phyloP scores from a whole-genome alignment of 2,329 filamentous ascomycete species.

The Ophiostoma triangulosporum region DNA sequence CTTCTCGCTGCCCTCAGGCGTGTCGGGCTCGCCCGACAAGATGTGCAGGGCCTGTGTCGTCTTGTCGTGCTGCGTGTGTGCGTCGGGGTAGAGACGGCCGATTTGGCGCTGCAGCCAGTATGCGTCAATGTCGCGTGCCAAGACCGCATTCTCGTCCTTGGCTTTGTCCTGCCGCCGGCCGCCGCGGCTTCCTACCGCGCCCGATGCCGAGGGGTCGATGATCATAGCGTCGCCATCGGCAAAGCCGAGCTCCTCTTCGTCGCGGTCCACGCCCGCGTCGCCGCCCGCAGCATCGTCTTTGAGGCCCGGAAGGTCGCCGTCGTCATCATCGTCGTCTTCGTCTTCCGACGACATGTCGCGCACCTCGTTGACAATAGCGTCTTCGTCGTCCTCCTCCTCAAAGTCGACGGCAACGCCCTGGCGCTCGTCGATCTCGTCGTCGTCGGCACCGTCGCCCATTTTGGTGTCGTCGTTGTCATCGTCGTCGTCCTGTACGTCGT shows the following conservation, averaged over 20 bases:
- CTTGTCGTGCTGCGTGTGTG: conserved; percentile 87
- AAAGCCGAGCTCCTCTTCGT: conserved; percentile 35
- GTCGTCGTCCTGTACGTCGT: conserved; percentile 90
- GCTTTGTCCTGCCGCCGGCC: conserved; percentile 31
- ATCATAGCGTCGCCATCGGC: conserved; percentile 65
- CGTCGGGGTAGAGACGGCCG: conserved; percentile 74
- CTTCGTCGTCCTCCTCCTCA: conserved; percentile 78
- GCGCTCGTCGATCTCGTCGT: conserved; percentile 72
- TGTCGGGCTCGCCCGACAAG: conserved; percentile 60
- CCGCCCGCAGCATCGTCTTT: conserved; percentile 39
- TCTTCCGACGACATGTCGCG: conserved; percentile 77
- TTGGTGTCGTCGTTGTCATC: conserved; percentile 86
- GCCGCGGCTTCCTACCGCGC: conserved; percentile 35
- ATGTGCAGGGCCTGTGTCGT: conserved; percentile 73
- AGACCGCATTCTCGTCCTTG: conserved; percentile 49
- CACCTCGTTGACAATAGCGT: conserved; percentile 68
- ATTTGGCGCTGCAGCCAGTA: conserved; percentile 96
- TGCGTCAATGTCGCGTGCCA: conserved; percentile 84
- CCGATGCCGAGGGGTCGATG: conserved; percentile 47
- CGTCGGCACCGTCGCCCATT: conserved; percentile 51
- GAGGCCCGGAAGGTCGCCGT: conserved; percentile 40
- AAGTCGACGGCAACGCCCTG: conserved; percentile 97
- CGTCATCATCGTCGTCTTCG: conserved; percentile 60
- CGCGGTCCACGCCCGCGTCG: conserved; percentile 32
- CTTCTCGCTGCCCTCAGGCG: conserved; percentile 64